Evolutionary conservation across 495 filamentous ascomycete genomes (phyloP).

Genomic region (Cercophora scortea): DNA sequence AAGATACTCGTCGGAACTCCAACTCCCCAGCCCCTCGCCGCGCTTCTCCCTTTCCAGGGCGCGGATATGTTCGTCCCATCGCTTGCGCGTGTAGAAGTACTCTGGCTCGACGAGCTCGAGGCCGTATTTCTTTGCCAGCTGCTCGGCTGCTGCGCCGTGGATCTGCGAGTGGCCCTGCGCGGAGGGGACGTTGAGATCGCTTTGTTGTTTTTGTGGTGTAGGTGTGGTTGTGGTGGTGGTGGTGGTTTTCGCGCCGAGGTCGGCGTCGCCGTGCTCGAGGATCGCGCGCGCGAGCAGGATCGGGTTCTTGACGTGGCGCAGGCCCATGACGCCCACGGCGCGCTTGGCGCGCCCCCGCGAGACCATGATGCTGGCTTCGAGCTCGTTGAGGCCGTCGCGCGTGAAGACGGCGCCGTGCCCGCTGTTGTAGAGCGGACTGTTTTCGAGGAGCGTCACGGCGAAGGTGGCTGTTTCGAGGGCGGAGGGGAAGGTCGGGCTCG

Average conservation of each 20-base stretch:
- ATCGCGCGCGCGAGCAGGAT: conserved; percentile 67
- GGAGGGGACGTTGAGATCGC: conserved; percentile 27
- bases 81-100: conserved; percentile 71
- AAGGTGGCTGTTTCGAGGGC: conserved; percentile 68
- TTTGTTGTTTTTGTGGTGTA: neutral
- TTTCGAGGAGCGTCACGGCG: conserved; percentile 71
- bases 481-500: conserved; percentile 20
- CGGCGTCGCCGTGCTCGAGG: conserved; percentile 52
- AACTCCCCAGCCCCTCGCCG: conserved; percentile 24
- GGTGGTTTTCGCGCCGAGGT: conserved; percentile 28
- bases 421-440: conserved; percentile 78
- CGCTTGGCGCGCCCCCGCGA: conserved; percentile 64
- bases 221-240: conserved; percentile 14
- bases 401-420: conserved; percentile 85
- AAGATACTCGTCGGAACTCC: conserved; percentile 52
- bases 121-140: conserved; percentile 56
- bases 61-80: conserved; percentile 76
- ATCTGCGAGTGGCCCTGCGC: conserved; percentile 62
- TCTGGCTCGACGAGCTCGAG: conserved; percentile 55
- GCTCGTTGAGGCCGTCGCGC: conserved; percentile 69
- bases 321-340: conserved; percentile 64
- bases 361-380: conserved; percentile 90
- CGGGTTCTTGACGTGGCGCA: conserved; percentile 69
- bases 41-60: conserved; percentile 50
- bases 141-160: conserved; percentile 58